These are phyloP conservation scores for Diatrype stigma DNA, from an alignment of 2,329 filamentous ascomycete genomes.

Conservation along the genomic window DNA sequence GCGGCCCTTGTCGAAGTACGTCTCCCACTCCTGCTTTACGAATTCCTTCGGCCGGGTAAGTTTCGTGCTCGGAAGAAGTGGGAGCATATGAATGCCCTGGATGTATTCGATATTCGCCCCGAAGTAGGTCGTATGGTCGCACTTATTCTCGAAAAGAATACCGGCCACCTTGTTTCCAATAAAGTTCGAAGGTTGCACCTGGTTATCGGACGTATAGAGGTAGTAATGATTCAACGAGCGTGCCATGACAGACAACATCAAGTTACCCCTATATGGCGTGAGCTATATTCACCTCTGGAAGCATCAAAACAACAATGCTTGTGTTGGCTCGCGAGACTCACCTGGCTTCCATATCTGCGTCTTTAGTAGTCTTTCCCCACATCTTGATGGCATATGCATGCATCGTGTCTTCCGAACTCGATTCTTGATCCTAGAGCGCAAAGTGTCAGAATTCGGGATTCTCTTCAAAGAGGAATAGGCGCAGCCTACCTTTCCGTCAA, in stretches of 20 bases:
- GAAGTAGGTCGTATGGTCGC: conserved; percentile 90
- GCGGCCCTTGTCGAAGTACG: conserved; percentile 67
- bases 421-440: conserved; percentile 62
- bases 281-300: conserved; percentile 9
- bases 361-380: conserved; percentile 80
- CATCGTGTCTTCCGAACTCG: conserved; percentile 86
- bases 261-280: conserved; percentile 52
- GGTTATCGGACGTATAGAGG: conserved; percentile 68
- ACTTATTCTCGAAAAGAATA: conserved; percentile 89
- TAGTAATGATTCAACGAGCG: conserved; percentile 77
- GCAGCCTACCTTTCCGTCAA: conserved; percentile 61
- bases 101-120: conserved; percentile 69
- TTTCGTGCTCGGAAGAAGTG: conserved; percentile 57
- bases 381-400: conserved; percentile 85
- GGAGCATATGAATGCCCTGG: conserved; percentile 70
- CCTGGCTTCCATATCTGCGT: conserved; percentile 74
- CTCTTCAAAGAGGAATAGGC: background rate
- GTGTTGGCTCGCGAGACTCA: conserved; percentile 21
- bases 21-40: conserved; percentile 77
- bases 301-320: background rate
- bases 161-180: conserved; percentile 71
- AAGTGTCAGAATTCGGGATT: conserved; percentile 1
- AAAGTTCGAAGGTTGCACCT: conserved; percentile 68
- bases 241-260: conserved; percentile 77
- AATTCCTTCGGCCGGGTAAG: conserved; percentile 65